These are phyloP conservation scores for Ulmus americana DNA, from an alignment of 331 rosid genomes.

Conservation along the genomic window DNA sequence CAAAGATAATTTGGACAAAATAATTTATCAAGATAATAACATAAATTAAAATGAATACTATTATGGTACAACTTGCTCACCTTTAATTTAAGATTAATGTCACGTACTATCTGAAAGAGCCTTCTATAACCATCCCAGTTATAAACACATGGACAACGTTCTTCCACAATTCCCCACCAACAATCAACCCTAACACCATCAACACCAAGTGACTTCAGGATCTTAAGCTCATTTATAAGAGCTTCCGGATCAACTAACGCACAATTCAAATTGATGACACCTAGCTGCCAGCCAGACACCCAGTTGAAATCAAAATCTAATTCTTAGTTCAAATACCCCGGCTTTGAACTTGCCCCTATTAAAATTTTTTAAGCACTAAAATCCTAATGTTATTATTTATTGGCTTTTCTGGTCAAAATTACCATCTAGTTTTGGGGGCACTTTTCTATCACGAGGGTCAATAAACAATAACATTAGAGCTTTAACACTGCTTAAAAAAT, in stretches of 20 bases:
- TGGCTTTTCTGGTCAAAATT: neutral
- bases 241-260: conserved; percentile 30
- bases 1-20: neutral
- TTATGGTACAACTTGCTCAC: conserved; percentile 11
- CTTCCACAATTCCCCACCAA: conserved; percentile 44
- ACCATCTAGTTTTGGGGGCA: too few species aligned
- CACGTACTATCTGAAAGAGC: conserved; percentile 32
- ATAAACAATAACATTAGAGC: neutral
- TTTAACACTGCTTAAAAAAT: neutral
- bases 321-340: neutral
- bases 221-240: conserved; percentile 19
- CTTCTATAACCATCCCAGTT: conserved; percentile 33
- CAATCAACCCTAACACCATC: conserved; percentile 42
- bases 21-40: neutral
- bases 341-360: too few species aligned
- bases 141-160: conserved; percentile 24
- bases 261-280: conserved; percentile 20
- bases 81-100: conserved; percentile 34
- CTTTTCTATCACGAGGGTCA: neutral
- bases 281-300: conserved; percentile 23
- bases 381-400: too few species aligned
- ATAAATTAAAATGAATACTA: neutral
- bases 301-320: neutral
- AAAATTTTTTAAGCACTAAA: too few species aligned
- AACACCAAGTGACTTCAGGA: conserved; percentile 26